Conservation (phyloP, 106 monocot species). For the Ottelia alismoides region DNA sequence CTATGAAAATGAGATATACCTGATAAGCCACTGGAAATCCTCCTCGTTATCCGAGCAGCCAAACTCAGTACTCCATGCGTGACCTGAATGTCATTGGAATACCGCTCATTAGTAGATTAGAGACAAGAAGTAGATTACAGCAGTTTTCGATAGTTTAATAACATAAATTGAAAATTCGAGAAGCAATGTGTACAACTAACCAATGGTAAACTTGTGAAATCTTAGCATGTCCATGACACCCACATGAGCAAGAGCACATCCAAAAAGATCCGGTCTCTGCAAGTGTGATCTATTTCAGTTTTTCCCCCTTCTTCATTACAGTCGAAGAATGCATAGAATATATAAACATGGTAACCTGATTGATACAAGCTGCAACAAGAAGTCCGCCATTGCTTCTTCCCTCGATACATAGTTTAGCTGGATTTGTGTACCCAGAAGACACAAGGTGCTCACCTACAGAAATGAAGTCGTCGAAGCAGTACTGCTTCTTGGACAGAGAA, state of each 20-base stretch:
- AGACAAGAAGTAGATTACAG: background rate
- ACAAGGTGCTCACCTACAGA: conserved; percentile 74
- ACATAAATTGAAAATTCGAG: conserved; percentile 3
- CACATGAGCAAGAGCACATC: conserved; percentile 92
- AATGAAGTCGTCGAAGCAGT: conserved; percentile 96
- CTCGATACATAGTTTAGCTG: conserved; percentile 68
- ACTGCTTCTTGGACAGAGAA: conserved; percentile 81
- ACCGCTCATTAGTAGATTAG: background rate
- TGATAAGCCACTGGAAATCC: conserved; percentile 84
- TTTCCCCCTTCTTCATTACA: background rate
- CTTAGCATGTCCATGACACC: conserved; percentile 99
- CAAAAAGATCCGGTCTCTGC: conserved; percentile 92
- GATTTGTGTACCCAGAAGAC: conserved; percentile 56
- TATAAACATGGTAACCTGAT: conserved; percentile 45
- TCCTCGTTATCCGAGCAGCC: conserved; percentile 87
- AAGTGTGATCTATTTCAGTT: conserved; percentile 4
- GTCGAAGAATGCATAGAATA: background rate
- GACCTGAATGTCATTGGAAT: conserved; percentile 27
- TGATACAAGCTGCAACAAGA: conserved; percentile 85
- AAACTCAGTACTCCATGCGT: conserved; percentile 91
- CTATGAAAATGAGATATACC: conserved; percentile 38
- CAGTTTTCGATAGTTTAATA: background rate
- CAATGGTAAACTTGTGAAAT: conserved; percentile 95
- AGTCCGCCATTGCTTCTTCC: conserved; percentile 98
- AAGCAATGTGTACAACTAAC: too few species aligned